phyloP scores from a whole-genome alignment of 345 rosid genomes.

The Sisymbrium irio region DNA sequence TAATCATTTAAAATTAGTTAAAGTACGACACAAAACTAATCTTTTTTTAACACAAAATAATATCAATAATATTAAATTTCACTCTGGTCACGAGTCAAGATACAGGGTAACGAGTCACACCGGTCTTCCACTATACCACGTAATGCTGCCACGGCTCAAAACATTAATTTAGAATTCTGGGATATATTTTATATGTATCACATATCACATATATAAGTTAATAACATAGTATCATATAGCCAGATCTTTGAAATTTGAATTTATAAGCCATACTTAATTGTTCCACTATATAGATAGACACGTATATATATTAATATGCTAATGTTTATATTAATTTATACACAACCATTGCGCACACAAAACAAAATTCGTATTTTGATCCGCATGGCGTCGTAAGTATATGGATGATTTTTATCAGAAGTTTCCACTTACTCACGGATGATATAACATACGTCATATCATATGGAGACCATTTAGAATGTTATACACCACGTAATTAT shows the following conservation, averaged over 20 bases:
- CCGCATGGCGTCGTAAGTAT: background rate
- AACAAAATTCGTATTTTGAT: background rate
- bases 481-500: background rate
- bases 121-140: conserved; percentile 27
- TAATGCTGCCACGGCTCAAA: conserved; percentile 3
- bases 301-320: background rate
- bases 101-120: conserved; percentile 21
- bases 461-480: background rate
- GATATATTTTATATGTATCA: background rate
- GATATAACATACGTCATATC: background rate
- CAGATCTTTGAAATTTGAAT: background rate
- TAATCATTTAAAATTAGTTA: background rate
- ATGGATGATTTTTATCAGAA: background rate
- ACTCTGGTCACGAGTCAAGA: conserved; percentile 27
- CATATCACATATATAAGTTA: too few relatives aligned
- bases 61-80: background rate
- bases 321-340: background rate
- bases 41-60: too few relatives aligned
- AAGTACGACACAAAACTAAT: too few relatives aligned
- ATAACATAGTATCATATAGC: background rate
- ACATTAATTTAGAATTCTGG: background rate
- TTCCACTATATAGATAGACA: background rate
- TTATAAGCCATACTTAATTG: background rate
- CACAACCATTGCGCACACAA: background rate
- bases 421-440: background rate